Conservation (phyloP, 129 eudicot species). For the Erigeron canadensis region DNA sequence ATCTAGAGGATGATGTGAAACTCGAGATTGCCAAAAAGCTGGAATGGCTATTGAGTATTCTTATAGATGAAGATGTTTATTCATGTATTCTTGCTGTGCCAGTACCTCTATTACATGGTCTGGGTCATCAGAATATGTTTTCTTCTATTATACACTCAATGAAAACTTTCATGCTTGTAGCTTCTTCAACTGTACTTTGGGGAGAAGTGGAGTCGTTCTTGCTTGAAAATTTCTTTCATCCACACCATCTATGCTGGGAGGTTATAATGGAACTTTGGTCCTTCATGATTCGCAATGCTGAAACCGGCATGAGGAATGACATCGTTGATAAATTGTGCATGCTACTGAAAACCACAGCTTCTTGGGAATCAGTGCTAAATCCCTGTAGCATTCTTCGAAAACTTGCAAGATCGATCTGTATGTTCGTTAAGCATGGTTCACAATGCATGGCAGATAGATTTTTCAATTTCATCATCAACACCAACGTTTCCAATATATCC, state of each 20-base stretch:
- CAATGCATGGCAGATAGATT: slow-evolving; percentile 54
- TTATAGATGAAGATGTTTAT: slow-evolving; percentile 62
- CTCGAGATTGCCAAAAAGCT: slow-evolving; percentile 70
- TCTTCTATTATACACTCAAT: slow-evolving; percentile 57
- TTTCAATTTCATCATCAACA: slow-evolving; percentile 43
- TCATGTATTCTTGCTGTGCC: slow-evolving; percentile 55
- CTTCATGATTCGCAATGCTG: slow-evolving; percentile 77
- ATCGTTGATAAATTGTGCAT: slow-evolving; percentile 66
- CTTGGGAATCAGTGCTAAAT: slow-evolving; percentile 48
- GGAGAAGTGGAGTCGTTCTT: slow-evolving; percentile 57
- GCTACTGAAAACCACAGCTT: slow-evolving; percentile 38
- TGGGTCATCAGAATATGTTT: slow-evolving; percentile 56
- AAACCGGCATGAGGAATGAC: slow-evolving; percentile 50
- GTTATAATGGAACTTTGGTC: slow-evolving; percentile 80
- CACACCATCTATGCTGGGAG: slow-evolving; percentile 84
- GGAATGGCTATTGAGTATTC: slow-evolving; percentile 54
- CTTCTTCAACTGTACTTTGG: slow-evolving; percentile 66
- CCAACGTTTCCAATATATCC: slow-evolving; percentile 35
- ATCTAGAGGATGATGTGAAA: slow-evolving; percentile 61
- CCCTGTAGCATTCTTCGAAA: slow-evolving; percentile 53
- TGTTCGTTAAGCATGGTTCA: slow-evolving; percentile 48
- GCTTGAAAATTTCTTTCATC: slow-evolving; percentile 72
- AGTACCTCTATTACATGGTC: slow-evolving; percentile 42
- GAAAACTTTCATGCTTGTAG: slow-evolving; percentile 74
- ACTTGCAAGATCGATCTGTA: slow-evolving; percentile 66